These are phyloP conservation scores for Haberlea rhodopensis DNA, from an alignment of 257 asterid species.

Conservation along the genomic window DNA sequence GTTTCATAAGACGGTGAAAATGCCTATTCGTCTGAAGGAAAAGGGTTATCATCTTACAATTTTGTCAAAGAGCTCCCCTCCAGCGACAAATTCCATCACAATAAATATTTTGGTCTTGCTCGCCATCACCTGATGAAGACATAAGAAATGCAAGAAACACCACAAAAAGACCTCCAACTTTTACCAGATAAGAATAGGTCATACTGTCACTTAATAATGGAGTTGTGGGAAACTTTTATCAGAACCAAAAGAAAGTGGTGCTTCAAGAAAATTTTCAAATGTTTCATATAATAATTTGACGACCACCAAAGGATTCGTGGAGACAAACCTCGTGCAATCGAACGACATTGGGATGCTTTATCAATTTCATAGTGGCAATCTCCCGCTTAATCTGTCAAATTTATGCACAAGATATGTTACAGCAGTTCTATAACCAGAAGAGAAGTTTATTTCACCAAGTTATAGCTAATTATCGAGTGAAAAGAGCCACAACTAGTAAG, in stretches of 20 bases:
- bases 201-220: conserved; percentile 12
- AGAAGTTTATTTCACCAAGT: conserved; percentile 5
- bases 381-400: conserved; percentile 76
- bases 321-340: conserved; percentile 61
- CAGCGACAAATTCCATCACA: conserved; percentile 78
- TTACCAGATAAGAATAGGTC: conserved; percentile 11
- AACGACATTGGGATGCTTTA: conserved; percentile 83
- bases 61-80: conserved; percentile 98
- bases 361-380: conserved; percentile 85
- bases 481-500: not conserved
- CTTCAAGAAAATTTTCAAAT: conserved; percentile 10
- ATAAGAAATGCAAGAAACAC: conserved; percentile 10
- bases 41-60: conserved; percentile 50
- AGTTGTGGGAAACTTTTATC: conserved; percentile 9
- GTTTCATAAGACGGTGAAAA: not conserved
- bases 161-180: not conserved
- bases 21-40: not conserved
- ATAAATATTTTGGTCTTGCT: conserved; percentile 95
- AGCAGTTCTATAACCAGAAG: conserved; percentile 19
- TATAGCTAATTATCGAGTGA: not conserved
- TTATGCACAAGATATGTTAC: conserved; percentile 11
- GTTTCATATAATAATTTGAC: not conserved
- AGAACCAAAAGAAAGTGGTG: not conserved
- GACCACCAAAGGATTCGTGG: conserved; percentile 7
- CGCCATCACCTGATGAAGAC: conserved; percentile 70